A percentile compares a stretch with the other conserved stretches of the same genome.
Conservation (phyloP, 2,329 filamentous ascomycete genomes). For the Aureobasidium sp. region DNA sequence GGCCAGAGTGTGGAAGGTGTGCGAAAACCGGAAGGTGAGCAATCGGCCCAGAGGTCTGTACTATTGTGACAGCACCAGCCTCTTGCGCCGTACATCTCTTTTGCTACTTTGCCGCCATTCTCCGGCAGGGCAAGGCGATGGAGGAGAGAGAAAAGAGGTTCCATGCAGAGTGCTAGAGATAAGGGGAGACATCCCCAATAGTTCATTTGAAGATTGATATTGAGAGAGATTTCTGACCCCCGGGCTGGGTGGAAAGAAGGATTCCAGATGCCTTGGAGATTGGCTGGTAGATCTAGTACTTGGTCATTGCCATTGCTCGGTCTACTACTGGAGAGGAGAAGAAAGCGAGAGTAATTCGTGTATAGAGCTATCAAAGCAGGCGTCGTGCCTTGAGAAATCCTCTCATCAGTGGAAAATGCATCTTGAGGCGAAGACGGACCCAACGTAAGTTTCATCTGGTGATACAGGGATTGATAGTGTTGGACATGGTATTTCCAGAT, state of each 20-base stretch:
- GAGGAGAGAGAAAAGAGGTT: slow-evolving; percentile 34
- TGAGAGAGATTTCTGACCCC: slow-evolving; percentile 43
- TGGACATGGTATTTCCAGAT: background rate
- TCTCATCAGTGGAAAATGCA: slow-evolving; percentile 6
- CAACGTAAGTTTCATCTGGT: slow-evolving; percentile 24
- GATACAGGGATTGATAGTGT: slow-evolving; percentile 15
- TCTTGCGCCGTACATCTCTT: slow-evolving; percentile 13
- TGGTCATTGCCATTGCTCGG: slow-evolving; percentile 27
- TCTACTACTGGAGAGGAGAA: slow-evolving; percentile 25
- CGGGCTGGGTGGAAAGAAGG: slow-evolving; percentile 34
- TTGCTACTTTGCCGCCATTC: slow-evolving; percentile 22
- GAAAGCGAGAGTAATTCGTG: slow-evolving; percentile 26
- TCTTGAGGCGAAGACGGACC: slow-evolving; percentile 28
- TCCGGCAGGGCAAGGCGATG: slow-evolving; percentile 23
- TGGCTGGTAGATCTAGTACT: slow-evolving; percentile 30
- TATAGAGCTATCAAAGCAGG: slow-evolving; percentile 23
- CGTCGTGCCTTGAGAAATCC: background rate
- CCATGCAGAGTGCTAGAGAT: slow-evolving; percentile 28
- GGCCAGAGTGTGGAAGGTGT: slow-evolving; percentile 23
- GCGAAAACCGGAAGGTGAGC: slow-evolving; percentile 19
- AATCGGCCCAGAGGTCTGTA: slow-evolving; percentile 23
- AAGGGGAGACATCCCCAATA: slow-evolving; percentile 34
- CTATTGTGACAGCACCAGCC: slow-evolving; percentile 23
- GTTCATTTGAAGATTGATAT: slow-evolving; percentile 47
- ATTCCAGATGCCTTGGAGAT: slow-evolving; percentile 40